These are phyloP conservation scores for Ogataea hybrid DNA, from an alignment of 1,139 yeast species.

Conservation along the genomic window DNA sequence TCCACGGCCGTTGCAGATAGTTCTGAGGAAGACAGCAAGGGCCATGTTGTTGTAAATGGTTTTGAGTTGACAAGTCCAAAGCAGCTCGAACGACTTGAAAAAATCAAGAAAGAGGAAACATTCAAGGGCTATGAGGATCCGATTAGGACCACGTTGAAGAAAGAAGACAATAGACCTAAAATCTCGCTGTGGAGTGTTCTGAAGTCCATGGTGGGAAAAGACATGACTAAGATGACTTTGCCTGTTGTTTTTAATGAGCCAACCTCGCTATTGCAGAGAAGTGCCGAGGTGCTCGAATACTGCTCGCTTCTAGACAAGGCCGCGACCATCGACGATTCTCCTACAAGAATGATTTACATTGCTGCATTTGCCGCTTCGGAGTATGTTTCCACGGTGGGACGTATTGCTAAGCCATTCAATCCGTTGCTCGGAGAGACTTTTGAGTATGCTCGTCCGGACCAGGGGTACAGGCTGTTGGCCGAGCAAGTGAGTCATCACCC, in stretches of 20 bases:
- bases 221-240: constrained; percentile 92
- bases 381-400: constrained; percentile 85
- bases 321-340: constrained; percentile 67
- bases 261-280: constrained; percentile 87
- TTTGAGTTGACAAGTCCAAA: constrained; percentile 30
- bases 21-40: background rate
- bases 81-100: constrained; percentile 45
- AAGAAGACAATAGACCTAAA: constrained; percentile 86
- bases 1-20: background rate
- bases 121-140: constrained; percentile 89
- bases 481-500: no score
- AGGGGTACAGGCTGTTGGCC: constrained; percentile 75
- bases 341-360: constrained; percentile 78
- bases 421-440: constrained; percentile 94
- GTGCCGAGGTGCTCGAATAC: constrained; percentile 94
- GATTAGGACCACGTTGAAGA: constrained; percentile 62
- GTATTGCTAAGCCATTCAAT: constrained; percentile 97
- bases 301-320: constrained; percentile 76
- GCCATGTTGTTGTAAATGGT: constrained; percentile 23
- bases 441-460: constrained; percentile 88
- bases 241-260: constrained; percentile 98
- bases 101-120: constrained; percentile 58
- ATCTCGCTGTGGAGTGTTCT: constrained; percentile 93
- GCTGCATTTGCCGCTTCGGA: constrained; percentile 95
- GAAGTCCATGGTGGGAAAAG: constrained; percentile 94